phyloP scores from a whole-genome alignment of 768 basidiomycete genomes.

The Mycena floridula region DNA sequence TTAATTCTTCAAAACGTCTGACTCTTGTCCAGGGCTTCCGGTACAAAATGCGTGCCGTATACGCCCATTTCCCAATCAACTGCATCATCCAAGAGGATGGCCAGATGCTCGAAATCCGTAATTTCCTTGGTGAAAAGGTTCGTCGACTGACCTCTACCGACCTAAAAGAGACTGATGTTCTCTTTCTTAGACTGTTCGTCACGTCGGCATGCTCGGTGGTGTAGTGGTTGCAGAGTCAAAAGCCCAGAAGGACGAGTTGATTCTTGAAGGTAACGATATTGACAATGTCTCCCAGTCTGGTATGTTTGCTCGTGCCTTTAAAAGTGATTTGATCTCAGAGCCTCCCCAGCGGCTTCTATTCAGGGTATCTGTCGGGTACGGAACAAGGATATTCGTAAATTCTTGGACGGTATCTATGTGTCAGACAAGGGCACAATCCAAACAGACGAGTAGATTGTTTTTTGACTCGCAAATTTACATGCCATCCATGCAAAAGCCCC shows the following conservation, averaged over 20 bases:
- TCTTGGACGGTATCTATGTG: slow-evolving; percentile 92
- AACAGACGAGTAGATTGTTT: slow-evolving; percentile 33
- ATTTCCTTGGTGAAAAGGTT: slow-evolving; percentile 94
- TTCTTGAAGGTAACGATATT: slow-evolving; percentile 92
- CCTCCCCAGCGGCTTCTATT: slow-evolving; percentile 76
- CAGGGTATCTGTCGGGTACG: slow-evolving; percentile 95
- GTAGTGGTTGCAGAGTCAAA: slow-evolving; percentile 82
- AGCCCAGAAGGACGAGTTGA: slow-evolving; percentile 90
- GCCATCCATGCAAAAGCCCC: too few species aligned
- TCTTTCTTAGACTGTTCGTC: slow-evolving; percentile 71
- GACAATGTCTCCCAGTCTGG: slow-evolving; percentile 97
- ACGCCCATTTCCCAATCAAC: slow-evolving; percentile 99
- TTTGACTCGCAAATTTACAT: too few species aligned
- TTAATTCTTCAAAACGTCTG: neutral
- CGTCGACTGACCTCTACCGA: slow-evolving; percentile 8
- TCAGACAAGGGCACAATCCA: slow-evolving; percentile 71
- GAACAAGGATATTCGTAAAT: slow-evolving; percentile 99
- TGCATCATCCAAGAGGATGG: slow-evolving; percentile 84
- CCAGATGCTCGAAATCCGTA: slow-evolving; percentile 78
- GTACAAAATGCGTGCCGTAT: slow-evolving; percentile 99
- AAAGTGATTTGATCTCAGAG: neutral
- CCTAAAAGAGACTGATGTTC: neutral
- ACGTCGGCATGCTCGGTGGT: slow-evolving; percentile 88
- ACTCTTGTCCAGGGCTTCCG: slow-evolving; percentile 73
- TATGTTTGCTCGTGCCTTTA: slow-evolving; percentile 21